phyloP scores from a whole-genome alignment of 345 rosid species.

The Luvunga scandens region DNA sequence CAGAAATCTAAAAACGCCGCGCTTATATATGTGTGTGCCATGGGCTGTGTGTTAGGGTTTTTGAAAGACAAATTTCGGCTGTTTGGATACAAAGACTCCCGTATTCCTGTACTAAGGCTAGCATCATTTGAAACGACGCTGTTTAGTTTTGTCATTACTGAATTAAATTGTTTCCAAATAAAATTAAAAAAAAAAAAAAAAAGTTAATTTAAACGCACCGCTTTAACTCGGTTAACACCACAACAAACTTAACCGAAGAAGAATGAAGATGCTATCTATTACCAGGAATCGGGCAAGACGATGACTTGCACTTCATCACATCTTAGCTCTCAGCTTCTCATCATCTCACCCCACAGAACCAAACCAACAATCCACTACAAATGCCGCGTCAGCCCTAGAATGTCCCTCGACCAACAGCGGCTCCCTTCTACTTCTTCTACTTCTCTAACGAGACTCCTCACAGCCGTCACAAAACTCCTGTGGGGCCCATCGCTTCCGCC shows the following conservation, averaged over 20 bases:
- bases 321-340: slow-evolving; percentile 18
- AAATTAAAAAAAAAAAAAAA: too few relatives aligned
- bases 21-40: background rate
- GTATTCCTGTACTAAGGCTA: background rate
- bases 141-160: background rate
- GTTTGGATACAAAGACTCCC: slow-evolving; percentile 9
- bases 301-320: slow-evolving; percentile 31
- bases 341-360: background rate
- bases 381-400: slow-evolving; percentile 34
- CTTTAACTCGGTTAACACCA: background rate
- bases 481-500: slow-evolving; percentile 96
- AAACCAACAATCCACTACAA: background rate
- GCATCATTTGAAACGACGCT: background rate
- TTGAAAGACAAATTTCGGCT: background rate
- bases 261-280: too few relatives aligned
- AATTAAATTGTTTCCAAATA: too few relatives aligned
- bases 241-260: too few relatives aligned
- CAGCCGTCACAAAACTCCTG: slow-evolving; percentile 53
- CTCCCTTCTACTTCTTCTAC: background rate
- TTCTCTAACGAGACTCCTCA: slow-evolving; percentile 35
- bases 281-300: background rate
- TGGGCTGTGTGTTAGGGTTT: slow-evolving; percentile 18
- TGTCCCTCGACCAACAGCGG: slow-evolving; percentile 29
- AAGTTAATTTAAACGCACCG: background rate
- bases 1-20: too few relatives aligned